A percentile compares a stretch with the other conserved stretches of the same genome.
Conservation (phyloP, 805 yeast species). For the Yarrowia sp. region DNA sequence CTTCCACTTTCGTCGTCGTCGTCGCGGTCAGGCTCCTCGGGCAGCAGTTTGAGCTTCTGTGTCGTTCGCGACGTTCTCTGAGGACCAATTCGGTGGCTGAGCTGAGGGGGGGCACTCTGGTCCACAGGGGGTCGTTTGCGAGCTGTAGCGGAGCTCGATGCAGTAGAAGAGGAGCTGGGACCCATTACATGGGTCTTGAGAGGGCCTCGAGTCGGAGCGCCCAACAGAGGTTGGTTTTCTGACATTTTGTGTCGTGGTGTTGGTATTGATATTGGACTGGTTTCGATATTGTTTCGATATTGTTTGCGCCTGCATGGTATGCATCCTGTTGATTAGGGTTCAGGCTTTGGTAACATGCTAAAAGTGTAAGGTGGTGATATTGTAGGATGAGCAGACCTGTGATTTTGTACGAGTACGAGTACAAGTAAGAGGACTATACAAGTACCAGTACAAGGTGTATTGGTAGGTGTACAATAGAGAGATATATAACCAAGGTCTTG, state of each 20-base stretch:
- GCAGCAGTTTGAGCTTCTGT: constrained; percentile 83
- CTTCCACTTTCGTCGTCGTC: constrained; percentile 39
- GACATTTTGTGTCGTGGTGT: constrained; percentile 4
- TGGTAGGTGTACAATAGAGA: too few relatives aligned
- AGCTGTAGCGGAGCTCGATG: constrained; percentile 3
- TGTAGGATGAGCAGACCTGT: too few relatives aligned
- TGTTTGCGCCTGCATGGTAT: constrained; percentile 15
- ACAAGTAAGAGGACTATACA: too few relatives aligned
- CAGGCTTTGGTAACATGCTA: too few relatives aligned
- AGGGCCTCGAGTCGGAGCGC: constrained; percentile 4
- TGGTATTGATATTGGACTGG: not conserved
- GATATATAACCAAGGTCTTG: too few relatives aligned
- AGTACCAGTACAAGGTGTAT: too few relatives aligned
- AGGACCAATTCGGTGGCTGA: constrained; percentile 38
- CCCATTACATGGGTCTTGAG: constrained; percentile 12
- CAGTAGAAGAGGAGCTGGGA: not conserved
- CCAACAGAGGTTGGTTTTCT: constrained; percentile 12
- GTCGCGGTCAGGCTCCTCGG: constrained; percentile 44
- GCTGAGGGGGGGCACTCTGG: constrained; percentile 22
- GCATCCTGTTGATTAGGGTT: constrained; percentile 8
- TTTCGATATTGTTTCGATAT: not conserved
- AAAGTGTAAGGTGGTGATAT: not conserved
- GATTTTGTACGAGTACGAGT: too few relatives aligned
- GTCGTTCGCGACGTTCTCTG: constrained; percentile 81
- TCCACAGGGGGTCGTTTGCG: constrained; percentile 24